Percentiles rank a stretch among this genome's conserved stretches.
phyloP scores from a whole-genome alignment of 129 eudicot genomes.

The Flaveria brownii region DNA sequence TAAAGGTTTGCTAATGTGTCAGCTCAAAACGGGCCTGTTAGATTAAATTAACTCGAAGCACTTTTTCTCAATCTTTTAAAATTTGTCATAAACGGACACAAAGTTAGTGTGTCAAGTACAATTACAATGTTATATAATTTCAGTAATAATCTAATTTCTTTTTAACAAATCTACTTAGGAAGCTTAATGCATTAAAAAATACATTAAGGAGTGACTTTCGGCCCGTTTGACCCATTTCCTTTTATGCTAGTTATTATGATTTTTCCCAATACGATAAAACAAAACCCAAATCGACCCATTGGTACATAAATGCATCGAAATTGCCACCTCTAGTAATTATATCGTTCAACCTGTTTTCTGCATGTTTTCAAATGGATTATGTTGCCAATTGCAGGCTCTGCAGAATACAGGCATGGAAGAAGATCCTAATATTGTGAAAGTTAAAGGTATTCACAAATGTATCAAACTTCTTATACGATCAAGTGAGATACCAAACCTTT shows the following conservation, averaged over 20 bases:
- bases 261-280: not conserved
- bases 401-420: slow-evolving; percentile 45
- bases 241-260: not conserved
- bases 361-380: not conserved
- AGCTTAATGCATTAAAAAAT: not conserved
- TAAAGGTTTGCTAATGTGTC: not conserved
- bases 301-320: not conserved
- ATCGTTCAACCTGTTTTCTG: slow-evolving; percentile 5
- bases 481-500: not conserved
- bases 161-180: not conserved
- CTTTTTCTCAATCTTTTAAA: not conserved
- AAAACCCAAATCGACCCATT: not conserved
- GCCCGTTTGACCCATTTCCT: not conserved
- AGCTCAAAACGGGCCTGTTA: not conserved
- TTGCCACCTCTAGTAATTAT: not conserved
- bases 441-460: slow-evolving; percentile 46
- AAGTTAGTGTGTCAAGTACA: not conserved
- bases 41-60: not conserved
- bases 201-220: not conserved
- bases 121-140: not conserved
- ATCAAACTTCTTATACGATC: not conserved
- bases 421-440: slow-evolving; percentile 39
- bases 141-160: not conserved
- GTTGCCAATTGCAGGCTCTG: slow-evolving; percentile 52
- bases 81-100: not conserved